Conservation (phyloP, 768 basidiomycete species). For the Suillus subalutaceus region DNA sequence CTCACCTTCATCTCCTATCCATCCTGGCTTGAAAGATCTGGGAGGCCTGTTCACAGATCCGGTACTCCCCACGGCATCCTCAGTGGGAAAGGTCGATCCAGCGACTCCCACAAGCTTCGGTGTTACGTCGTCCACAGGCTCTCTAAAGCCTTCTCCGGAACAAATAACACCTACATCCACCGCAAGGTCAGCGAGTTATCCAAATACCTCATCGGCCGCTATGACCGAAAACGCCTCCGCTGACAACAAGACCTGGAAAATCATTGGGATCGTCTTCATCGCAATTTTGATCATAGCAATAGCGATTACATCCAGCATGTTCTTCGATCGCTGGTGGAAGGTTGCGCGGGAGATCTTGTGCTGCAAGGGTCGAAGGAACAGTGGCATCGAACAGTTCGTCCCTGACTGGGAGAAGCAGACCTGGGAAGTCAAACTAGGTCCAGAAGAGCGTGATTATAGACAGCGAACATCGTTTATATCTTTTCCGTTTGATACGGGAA, state of each 20-base stretch:
- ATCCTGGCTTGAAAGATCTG: constrained; percentile 3
- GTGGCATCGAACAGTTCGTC: constrained; percentile 55
- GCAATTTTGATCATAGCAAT: constrained; percentile 60
- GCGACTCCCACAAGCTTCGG: constrained; percentile 1
- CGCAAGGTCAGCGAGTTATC: constrained; percentile 8
- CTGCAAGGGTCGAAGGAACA: constrained; percentile 33
- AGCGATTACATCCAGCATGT: constrained; percentile 58
- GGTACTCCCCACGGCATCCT: neutral
- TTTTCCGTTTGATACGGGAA: constrained; percentile 7
- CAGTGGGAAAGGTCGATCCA: neutral
- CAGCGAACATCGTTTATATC: constrained; percentile 7
- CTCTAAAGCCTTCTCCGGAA: neutral
- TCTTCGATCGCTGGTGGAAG: constrained; percentile 73
- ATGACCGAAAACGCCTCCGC: constrained; percentile 29
- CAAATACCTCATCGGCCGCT: constrained; percentile 10
- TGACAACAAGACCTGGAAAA: constrained; percentile 62
- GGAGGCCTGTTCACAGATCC: neutral
- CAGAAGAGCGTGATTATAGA: constrained; percentile 11
- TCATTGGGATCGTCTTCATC: constrained; percentile 68
- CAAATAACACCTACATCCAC: constrained; percentile 9
- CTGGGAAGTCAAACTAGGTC: constrained; percentile 51
- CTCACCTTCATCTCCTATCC: constrained; percentile 4
- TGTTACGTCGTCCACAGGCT: constrained; percentile 4
- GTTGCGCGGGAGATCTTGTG: constrained; percentile 56
- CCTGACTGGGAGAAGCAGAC: constrained; percentile 65